Percentiles rank a stretch among this genome's conserved stretches.
These are phyloP conservation scores for Saitoella complicata DNA, from an alignment of 805 yeast genomes.

Conservation along the genomic window DNA sequence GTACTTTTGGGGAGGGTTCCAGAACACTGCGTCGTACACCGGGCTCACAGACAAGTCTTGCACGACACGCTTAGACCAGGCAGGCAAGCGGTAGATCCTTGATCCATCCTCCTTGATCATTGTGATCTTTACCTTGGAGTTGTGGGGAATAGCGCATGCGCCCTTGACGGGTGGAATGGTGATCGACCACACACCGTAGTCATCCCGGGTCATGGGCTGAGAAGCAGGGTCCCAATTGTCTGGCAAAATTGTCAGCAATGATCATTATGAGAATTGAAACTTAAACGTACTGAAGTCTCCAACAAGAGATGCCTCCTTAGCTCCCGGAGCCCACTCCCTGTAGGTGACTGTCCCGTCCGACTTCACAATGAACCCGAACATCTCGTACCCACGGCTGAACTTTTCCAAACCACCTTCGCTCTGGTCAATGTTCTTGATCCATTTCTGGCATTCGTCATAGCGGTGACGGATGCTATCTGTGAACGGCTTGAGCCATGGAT, in stretches of 20 bases:
- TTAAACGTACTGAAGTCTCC: slow-evolving; percentile 57
- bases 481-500: too few species aligned
- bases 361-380: slow-evolving; percentile 58
- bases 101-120: slow-evolving; percentile 53
- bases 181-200: slow-evolving; percentile 55
- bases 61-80: slow-evolving; percentile 77
- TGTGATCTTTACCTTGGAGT: slow-evolving; percentile 51
- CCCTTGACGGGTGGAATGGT: slow-evolving; percentile 42
- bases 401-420: slow-evolving; percentile 49
- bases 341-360: slow-evolving; percentile 39
- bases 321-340: slow-evolving; percentile 86
- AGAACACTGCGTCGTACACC: slow-evolving; percentile 71
- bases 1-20: slow-evolving; percentile 64
- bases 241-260: not conserved
- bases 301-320: slow-evolving; percentile 52
- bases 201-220: slow-evolving; percentile 42
- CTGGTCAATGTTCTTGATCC: slow-evolving; percentile 26
- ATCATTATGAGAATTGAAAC: not conserved
- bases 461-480: too few species aligned
- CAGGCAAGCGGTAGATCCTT: slow-evolving; percentile 64
- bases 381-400: slow-evolving; percentile 48
- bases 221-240: slow-evolving; percentile 51
- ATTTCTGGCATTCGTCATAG: too few species aligned
- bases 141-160: slow-evolving; percentile 58
- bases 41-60: slow-evolving; percentile 32